Conservation (phyloP, 352 stramenopile genomes). For the Phytopythium vexans region DNA sequence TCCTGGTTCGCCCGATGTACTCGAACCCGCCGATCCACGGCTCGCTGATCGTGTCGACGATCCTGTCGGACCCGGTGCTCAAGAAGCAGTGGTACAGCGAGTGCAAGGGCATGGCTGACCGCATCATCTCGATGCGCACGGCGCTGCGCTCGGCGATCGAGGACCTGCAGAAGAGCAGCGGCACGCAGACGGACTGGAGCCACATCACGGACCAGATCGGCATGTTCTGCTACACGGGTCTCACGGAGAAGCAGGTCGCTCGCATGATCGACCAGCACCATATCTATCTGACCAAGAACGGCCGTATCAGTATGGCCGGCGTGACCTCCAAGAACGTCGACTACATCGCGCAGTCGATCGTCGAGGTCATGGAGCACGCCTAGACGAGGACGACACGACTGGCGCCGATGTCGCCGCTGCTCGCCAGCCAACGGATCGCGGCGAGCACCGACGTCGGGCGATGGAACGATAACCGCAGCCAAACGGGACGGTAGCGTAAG, state of each 20-base stretch:
- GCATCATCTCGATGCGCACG: constrained; percentile 94
- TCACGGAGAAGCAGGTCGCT: constrained; percentile 93
- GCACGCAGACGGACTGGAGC: constrained; percentile 90
- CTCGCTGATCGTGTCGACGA: constrained; percentile 96
- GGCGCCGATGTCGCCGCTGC: no score
- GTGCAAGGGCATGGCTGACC: constrained; percentile 95
- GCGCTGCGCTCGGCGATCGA: constrained; percentile 80
- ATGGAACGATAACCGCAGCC: no score
- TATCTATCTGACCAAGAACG: constrained; percentile 98
- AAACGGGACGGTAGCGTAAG: no score
- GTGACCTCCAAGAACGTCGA: constrained; percentile 96
- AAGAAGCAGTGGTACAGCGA: constrained; percentile 94
- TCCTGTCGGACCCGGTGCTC: constrained; percentile 92
- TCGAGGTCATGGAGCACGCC: constrained; percentile 89
- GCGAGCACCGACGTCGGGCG: no score
- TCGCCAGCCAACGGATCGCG: no score
- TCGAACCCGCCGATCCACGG: constrained; percentile 99
- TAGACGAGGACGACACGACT: constrained; percentile 21
- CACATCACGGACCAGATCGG: constrained; percentile 99
- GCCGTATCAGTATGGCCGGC: constrained; percentile 97
- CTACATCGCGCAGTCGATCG: constrained; percentile 95
- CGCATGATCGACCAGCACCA: constrained; percentile 95
- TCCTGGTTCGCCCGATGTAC: constrained; percentile 99
- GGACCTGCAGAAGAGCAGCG: constrained; percentile 70
- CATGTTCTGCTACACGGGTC: constrained; percentile 99